Evolutionary conservation across 2,329 filamentous ascomycete species (phyloP).

Genomic region (Phialophora verrucosa): DNA sequence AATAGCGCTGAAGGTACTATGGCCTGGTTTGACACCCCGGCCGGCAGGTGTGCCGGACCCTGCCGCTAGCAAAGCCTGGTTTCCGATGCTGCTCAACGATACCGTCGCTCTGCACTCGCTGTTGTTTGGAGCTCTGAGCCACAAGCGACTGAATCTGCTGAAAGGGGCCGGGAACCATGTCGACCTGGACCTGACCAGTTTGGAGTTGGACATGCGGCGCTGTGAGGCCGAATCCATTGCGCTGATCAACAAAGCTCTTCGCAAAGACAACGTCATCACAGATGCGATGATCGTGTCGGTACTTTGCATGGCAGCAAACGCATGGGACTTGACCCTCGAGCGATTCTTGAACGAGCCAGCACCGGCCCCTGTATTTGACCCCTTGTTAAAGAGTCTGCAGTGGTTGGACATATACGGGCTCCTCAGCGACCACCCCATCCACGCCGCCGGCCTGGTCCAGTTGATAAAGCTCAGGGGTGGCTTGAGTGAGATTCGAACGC

Average conservation of each 20-base stretch:
- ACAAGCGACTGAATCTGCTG: slow-evolving; percentile 17
- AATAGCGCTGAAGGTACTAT: slow-evolving; percentile 19
- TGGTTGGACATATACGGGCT: slow-evolving; percentile 22
- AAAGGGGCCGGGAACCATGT: neutral
- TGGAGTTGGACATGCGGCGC: slow-evolving; percentile 20
- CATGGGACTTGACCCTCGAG: slow-evolving; percentile 16
- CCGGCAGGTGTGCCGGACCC: neutral
- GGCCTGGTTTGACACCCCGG: slow-evolving; percentile 18
- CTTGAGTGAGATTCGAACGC: slow-evolving; percentile 12
- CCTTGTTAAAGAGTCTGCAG: slow-evolving; percentile 20
- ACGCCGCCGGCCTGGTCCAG: slow-evolving; percentile 20
- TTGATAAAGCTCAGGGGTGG: slow-evolving; percentile 15
- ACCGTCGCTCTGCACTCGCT: slow-evolving; percentile 18
- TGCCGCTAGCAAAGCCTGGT: slow-evolving; percentile 14
- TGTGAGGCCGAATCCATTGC: slow-evolving; percentile 15
- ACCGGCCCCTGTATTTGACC: slow-evolving; percentile 17
- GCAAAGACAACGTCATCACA: slow-evolving; percentile 3
- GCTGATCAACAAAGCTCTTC: slow-evolving; percentile 16
- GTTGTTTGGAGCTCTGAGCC: slow-evolving; percentile 19
- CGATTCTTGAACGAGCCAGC: slow-evolving; percentile 12
- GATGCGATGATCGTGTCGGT: slow-evolving; percentile 21
- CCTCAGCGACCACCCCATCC: slow-evolving; percentile 16
- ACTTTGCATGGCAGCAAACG: slow-evolving; percentile 20
- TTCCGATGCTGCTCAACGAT: slow-evolving; percentile 18
- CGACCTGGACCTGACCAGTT: neutral